Evolutionary conservation across 2,329 filamentous ascomycete genomes (phyloP), one percentile per base, ranked within the genome.

Genomic region (Chaetomiaceae sp.): DNA sequence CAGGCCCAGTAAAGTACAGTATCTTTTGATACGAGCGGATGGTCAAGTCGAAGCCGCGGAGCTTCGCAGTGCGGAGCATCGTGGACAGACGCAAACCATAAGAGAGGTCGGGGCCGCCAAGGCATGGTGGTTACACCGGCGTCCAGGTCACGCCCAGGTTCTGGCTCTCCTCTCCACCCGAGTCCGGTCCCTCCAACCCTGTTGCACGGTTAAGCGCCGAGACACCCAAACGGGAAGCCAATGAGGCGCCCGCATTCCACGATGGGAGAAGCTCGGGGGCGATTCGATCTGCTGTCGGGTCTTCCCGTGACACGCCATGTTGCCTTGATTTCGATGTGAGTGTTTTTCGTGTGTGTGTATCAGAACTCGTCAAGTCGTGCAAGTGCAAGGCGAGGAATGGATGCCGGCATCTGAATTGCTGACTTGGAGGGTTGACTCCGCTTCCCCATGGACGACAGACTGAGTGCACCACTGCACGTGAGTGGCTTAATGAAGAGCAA

Each of bases 201-300:
- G 42, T 44, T 21, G 38, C 53, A 42, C 20, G 37, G 42, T 48
- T 55, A 52, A 52, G 49, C 53, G 53, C 53, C 53, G 33, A 41
- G 46, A 46, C 27, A 35, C 33, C 43, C 49, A 35, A 17, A 6
- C 25, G 2, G 34, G 38, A 37, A 50, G 35, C 41, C 42, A 52
- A 55, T 52, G 31, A 47, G 23, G 33, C 31, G 35, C 33, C n/a
- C 31, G 42, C 27, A 35, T 20, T 41, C 35, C 31, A 30, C 21
- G 16, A 5, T 19, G 7, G 17, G 43, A 9, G 9, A n/a, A n/a
- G 30, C n/a, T 33, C 14, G 9, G 30, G 38, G 44, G 33, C 33
- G 13, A 12, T 21, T 19, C 17, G 30, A 42, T 47, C 20, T 34
- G 4, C 25, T 34, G 25, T 30, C 49, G 38, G 43, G 12, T 21